Percentiles rank a stretch among this genome's conserved stretches.
Evolutionary conservation across 2,329 filamentous ascomycete species (phyloP).

Genomic region (Beauveria pseudobassiana): DNA sequence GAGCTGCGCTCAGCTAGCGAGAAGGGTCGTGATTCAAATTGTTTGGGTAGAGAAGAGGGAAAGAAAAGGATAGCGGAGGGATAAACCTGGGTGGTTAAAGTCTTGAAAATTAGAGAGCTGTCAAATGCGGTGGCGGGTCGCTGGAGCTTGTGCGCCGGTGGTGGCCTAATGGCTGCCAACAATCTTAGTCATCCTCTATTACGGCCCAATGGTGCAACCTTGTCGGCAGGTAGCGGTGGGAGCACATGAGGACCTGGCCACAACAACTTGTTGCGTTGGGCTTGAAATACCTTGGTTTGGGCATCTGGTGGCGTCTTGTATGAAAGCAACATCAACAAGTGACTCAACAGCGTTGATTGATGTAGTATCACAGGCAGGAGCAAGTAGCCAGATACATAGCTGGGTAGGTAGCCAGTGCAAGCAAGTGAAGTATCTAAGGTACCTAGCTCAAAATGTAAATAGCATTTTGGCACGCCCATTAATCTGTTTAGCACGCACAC

Average conservation of each 20-base stretch:
- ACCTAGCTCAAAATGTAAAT: too few species aligned
- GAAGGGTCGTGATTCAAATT: neutral
- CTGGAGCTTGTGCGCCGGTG: neutral
- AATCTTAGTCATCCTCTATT: slow-evolving; percentile 5
- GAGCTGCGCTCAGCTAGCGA: slow-evolving; percentile 11
- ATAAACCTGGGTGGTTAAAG: slow-evolving; percentile 9
- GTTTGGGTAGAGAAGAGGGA: neutral
- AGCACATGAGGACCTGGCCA: neutral
- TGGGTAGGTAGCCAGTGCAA: neutral
- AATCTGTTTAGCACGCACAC: too few species aligned
- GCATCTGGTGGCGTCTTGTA: slow-evolving; percentile 3
- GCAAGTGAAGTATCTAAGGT: too few species aligned
- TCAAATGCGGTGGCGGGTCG: slow-evolving; percentile 8
- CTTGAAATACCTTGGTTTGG: neutral
- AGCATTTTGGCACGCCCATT: too few species aligned
- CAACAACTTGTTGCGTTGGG: neutral
- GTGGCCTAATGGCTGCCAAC: neutral
- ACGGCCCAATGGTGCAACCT: slow-evolving; percentile 1
- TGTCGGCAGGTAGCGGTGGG: neutral
- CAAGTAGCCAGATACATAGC: neutral
- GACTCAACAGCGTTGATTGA: neutral
- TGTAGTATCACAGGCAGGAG: neutral
- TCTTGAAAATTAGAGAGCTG: slow-evolving; percentile 5
- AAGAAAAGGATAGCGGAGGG: neutral
- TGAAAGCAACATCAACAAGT: neutral